phyloP scores from a whole-genome alignment of 495 filamentous ascomycete species.

The Aspergillus coremiiformis region DNA sequence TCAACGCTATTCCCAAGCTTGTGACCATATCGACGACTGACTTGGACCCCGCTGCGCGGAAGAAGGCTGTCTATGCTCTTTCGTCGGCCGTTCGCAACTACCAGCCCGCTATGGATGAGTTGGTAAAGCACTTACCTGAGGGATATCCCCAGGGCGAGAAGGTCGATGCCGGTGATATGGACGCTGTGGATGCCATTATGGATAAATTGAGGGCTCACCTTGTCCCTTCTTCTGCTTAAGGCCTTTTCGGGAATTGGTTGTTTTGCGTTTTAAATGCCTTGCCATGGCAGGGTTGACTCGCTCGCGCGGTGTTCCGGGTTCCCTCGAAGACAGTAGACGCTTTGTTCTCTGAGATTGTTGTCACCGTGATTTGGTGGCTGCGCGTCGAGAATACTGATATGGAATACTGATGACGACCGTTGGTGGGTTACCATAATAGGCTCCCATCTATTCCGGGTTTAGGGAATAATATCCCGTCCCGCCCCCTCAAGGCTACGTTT shows the following conservation, averaged over 20 bases:
- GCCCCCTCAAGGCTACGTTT: neutral
- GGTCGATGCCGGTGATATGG: conserved; percentile 77
- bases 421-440: neutral
- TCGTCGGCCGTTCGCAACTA: conserved; percentile 80
- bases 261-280: neutral
- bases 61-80: conserved; percentile 82
- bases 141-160: conserved; percentile 50
- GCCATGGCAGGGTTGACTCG: neutral
- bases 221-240: conserved; percentile 24
- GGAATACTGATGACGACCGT: neutral
- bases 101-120: conserved; percentile 61
- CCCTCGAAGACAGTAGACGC: neutral
- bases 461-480: neutral
- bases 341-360: neutral
- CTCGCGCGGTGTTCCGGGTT: neutral
- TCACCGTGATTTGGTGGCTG: neutral
- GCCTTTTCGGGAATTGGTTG: neutral
- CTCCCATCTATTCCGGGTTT: neutral
- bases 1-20: conserved; percentile 63
- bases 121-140: conserved; percentile 55
- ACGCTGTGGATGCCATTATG: conserved; percentile 68
- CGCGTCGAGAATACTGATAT: neutral
- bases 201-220: conserved; percentile 52
- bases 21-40: conserved; percentile 57
- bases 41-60: conserved; percentile 56